These are phyloP conservation scores for Calonectria honghensis DNA, from an alignment of 2,329 filamentous ascomycete genomes.

Conservation along the genomic window DNA sequence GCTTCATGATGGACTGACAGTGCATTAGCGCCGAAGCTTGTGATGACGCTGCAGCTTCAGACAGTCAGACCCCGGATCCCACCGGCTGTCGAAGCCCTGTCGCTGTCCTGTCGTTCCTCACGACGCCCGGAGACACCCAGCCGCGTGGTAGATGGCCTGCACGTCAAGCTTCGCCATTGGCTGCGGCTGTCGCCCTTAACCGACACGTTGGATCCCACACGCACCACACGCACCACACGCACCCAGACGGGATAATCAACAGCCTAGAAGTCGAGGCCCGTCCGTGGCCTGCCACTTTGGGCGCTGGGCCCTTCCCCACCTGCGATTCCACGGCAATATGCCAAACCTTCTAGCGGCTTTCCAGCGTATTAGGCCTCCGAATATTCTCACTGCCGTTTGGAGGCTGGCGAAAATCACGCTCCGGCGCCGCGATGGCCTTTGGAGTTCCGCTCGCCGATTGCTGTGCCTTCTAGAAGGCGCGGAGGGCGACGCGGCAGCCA, in stretches of 20 bases:
- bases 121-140: constrained; percentile 21
- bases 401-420: background rate
- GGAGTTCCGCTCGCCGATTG: background rate
- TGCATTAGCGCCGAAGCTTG: constrained; percentile 21
- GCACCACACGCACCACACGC: background rate
- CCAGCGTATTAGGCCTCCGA: constrained; percentile 9
- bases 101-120: constrained; percentile 20
- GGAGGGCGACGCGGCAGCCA: background rate
- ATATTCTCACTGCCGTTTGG: background rate
- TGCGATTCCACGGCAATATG: constrained; percentile 14
- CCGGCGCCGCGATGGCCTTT: background rate
- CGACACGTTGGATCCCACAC: constrained; percentile 18
- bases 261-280: background rate
- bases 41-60: background rate
- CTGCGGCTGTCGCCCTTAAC: background rate
- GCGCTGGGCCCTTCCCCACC: background rate
- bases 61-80: constrained; percentile 19
- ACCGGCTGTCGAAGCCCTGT: background rate
- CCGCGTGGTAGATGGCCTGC: constrained; percentile 8
- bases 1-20: constrained; percentile 15
- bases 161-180: constrained; percentile 18
- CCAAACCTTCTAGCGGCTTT: constrained; percentile 28
- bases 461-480: background rate
- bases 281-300: background rate
- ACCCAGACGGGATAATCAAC: background rate